These are phyloP conservation scores for Leishmania lainsoni DNA, from an alignment of 208 protist genomes.

Conservation along the genomic window DNA sequence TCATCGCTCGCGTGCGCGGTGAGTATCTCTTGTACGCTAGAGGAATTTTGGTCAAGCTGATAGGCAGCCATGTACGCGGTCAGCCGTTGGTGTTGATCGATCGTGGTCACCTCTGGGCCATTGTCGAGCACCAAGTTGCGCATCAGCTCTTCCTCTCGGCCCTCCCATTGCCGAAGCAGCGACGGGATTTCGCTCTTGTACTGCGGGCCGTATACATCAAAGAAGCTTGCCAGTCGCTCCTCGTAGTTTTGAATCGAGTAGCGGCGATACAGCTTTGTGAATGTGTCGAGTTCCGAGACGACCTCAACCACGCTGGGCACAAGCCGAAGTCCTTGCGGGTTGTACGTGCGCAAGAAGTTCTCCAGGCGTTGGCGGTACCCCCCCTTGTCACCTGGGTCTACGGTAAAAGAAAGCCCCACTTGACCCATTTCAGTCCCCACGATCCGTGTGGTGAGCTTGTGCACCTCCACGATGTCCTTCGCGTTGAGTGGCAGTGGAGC, in stretches of 20 bases:
- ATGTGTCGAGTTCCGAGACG: slow-evolving; percentile 74
- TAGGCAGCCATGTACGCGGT: slow-evolving; percentile 61
- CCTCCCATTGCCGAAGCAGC: slow-evolving; percentile 70
- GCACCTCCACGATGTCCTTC: slow-evolving; percentile 48
- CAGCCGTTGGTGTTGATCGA: slow-evolving; percentile 55
- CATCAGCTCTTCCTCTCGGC: slow-evolving; percentile 78
- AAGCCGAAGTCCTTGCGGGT: slow-evolving; percentile 61
- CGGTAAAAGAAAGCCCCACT: slow-evolving; percentile 67
- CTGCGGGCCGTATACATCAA: slow-evolving; percentile 64
- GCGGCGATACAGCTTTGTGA: slow-evolving; percentile 77
- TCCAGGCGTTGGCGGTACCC: slow-evolving; percentile 60
- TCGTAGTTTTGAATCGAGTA: slow-evolving; percentile 73
- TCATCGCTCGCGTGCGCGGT: slow-evolving; percentile 8
- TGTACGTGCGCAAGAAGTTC: slow-evolving; percentile 60
- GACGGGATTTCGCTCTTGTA: slow-evolving; percentile 44
- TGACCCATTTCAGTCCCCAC: slow-evolving; percentile 75
- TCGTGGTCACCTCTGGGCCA: slow-evolving; percentile 59
- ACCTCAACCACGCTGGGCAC: slow-evolving; percentile 60
- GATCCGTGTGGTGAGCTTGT: slow-evolving; percentile 73
- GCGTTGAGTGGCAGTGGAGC: slow-evolving; percentile 43
- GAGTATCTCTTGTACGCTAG: slow-evolving; percentile 33
- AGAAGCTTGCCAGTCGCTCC: slow-evolving; percentile 54
- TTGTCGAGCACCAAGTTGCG: slow-evolving; percentile 77
- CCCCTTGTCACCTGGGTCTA: slow-evolving; percentile 53
- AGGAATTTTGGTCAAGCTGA: slow-evolving; percentile 34